Base-by-base conservation (phyloP, 345 rosid genomes). In the Litchi chinensis region DNA sequence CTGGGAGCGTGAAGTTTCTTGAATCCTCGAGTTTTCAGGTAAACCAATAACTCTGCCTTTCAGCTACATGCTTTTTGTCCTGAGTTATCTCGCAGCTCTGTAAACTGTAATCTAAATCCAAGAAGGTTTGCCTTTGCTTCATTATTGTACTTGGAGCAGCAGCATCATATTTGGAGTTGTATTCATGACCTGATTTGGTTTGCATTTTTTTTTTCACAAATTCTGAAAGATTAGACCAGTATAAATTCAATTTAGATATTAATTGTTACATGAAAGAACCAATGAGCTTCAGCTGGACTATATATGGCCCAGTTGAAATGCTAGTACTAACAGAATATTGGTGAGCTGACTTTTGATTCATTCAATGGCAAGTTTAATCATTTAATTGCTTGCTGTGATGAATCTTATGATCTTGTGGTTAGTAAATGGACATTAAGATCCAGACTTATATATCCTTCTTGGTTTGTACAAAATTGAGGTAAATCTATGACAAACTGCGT, bases 11-110 rank as follows among this genome's bases (percentile, higher is more conserved):
- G 81, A 96, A 91, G 86, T 90, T 94, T 78, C 94, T 96, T 8
- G 94, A 94, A 73, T 79, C 97, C n/a, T 83, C 94, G 15, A 94
- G 87, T 81, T 94, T 94, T 79, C 94, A 96, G 97, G 98, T 79
- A 68, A 80, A 73, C 79, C n/a, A 15, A 22, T 62, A 11, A 46
- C n/a, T 65, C 56, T 64, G 59, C 60, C n/a, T 65, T 75, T 28
- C 68, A 56, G 7, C 59, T 59, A 11, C 32, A 37, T 76, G 70
- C 21, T 79, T 13, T 74, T 40, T 0, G n/a, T 65, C 52, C n/a
- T 7, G 32, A 48, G 21, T 24, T 60, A 22, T 65, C 12, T 76
- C 9, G 64, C 13, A 22, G 69, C 62, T 46, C 19, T 21, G 5
- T 65, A 65, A 22, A 54, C 15, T 67, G 7, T 12, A 50, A 76